Percentiles rank a stretch among this genome's conserved stretches.
These are phyloP conservation scores for Elasticomyces elasticus DNA, from an alignment of 495 filamentous ascomycete species.

Conservation along the genomic window DNA sequence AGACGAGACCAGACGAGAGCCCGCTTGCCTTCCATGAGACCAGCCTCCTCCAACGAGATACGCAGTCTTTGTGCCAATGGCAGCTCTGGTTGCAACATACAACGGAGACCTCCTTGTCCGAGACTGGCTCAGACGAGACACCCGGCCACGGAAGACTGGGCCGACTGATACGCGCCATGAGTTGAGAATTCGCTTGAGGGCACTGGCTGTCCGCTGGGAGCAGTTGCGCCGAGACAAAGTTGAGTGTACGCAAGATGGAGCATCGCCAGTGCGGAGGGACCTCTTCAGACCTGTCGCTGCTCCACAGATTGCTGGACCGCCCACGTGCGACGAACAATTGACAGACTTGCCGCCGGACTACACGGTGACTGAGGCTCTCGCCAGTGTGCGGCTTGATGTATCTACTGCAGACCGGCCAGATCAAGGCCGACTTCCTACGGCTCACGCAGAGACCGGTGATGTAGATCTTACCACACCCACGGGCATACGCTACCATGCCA, in stretches of 20 bases:
- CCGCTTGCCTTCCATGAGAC: conserved; percentile 19
- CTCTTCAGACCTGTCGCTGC: conserved; percentile 2
- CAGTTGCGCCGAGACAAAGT: neutral
- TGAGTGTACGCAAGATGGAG: neutral
- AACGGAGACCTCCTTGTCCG: conserved; percentile 22
- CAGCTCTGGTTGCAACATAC: conserved; percentile 25
- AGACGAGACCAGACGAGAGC: neutral
- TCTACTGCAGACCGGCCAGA: neutral
- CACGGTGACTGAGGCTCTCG: conserved; percentile 26
- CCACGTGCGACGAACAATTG: conserved; percentile 29
- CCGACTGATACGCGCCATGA: conserved; percentile 23
- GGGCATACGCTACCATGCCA: conserved; percentile 20
- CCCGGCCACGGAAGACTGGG: conserved; percentile 29
- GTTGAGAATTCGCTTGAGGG: conserved; percentile 1
- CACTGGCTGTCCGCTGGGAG: conserved; percentile 13
- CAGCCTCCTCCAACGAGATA: conserved; percentile 13
- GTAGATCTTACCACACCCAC: conserved; percentile 13
- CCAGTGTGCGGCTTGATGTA: conserved; percentile 1
- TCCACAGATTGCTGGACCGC: conserved; percentile 10
- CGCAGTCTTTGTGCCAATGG: conserved; percentile 24
- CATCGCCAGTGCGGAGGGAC: neutral
- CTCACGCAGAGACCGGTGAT: neutral
- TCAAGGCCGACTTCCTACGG: neutral
- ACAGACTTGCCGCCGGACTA: conserved; percentile 30
- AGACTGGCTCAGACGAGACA: conserved; percentile 26